A percentile compares a stretch with the other conserved stretches of the same genome.
These are phyloP conservation scores for Phytophthora cactorum DNA, from an alignment of 352 stramenopile genomes.

Conservation along the genomic window DNA sequence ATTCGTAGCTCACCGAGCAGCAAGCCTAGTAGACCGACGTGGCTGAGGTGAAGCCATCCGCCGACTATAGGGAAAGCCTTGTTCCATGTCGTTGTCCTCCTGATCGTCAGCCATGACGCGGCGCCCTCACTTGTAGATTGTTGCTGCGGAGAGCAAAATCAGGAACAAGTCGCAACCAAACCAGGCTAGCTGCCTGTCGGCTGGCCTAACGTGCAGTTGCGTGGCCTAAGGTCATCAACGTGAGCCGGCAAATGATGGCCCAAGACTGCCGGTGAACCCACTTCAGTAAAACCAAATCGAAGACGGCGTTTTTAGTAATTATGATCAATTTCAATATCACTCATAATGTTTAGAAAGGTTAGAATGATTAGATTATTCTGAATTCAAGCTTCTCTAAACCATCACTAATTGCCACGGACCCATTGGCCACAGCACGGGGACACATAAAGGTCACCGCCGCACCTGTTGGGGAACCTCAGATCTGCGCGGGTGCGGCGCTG, in stretches of 20 bases:
- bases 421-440: slow-evolving; percentile 23
- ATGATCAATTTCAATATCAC: not conserved
- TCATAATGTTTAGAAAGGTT: not conserved
- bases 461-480: slow-evolving; percentile 18
- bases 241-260: not conserved
- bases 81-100: not conserved
- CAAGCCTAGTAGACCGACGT: not conserved
- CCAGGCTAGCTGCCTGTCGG: not conserved
- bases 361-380: not conserved
- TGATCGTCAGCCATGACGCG: not conserved
- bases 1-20: not conserved
- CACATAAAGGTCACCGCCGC: slow-evolving; percentile 32
- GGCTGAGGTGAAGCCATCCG: not conserved
- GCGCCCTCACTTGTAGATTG: not conserved
- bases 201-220: not conserved
- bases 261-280: not conserved
- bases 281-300: not conserved
- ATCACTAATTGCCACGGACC: slow-evolving; percentile 27
- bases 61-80: not conserved
- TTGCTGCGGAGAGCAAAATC: not conserved
- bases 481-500: slow-evolving; percentile 28
- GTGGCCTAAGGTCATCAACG: not conserved
- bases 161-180: not conserved
- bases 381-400: not conserved
- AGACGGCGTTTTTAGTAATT: not conserved